Base-by-base conservation (phyloP, 164 flowering plant genomes). In the Magnolia changhungtana region DNA sequence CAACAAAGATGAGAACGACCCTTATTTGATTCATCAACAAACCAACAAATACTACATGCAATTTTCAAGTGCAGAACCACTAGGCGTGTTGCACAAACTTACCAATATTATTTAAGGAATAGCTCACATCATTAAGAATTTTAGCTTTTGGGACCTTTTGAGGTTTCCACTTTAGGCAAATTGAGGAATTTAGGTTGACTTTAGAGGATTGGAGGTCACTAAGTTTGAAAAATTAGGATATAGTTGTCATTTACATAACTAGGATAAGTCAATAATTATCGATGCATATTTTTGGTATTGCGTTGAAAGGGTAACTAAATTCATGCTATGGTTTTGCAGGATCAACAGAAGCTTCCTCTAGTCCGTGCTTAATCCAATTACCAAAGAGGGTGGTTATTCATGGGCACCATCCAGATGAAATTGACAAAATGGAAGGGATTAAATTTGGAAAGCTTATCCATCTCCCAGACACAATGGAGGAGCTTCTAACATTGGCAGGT, bases 401-500 rank as follows among this genome's bases (percentile, higher is more conserved):
- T 72, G 91, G 88, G 29, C 87, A 87, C 78, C 89, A 83, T 82
- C 97, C 91, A 63, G 80, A 83, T 75, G 84, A 86, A 77, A 81
- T 71, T 70, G 69, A 75, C 59, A 78, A 55, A 50, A 67, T 8
- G 21, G 82, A 84, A 76, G 84, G 83, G 69, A 76, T 72, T 19
- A 77, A 63, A 21, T 75, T 20, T n/a, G 92, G 94, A 72, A 91
- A 86, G 81, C 90, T 92, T 29, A 80, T 91, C 74, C 84, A 82
- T 85, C 83, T 90, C 64, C 92, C 97, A 11, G 84, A 83, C 37
- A 81, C 93, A 64, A 78, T 86, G 24, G 88, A 88, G 74, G 90
- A 84, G 18, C 89, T 92, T 71, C 79, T 86, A 72, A 67, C 27
- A 69, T 72, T 90, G 78, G 93, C 94, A 87, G 97, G 97, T 92